Evolutionary conservation across 139 green algal genomes (phyloP), one percentile per base, ranked within the genome.

Genomic region (Yamagishiella unicocca): DNA sequence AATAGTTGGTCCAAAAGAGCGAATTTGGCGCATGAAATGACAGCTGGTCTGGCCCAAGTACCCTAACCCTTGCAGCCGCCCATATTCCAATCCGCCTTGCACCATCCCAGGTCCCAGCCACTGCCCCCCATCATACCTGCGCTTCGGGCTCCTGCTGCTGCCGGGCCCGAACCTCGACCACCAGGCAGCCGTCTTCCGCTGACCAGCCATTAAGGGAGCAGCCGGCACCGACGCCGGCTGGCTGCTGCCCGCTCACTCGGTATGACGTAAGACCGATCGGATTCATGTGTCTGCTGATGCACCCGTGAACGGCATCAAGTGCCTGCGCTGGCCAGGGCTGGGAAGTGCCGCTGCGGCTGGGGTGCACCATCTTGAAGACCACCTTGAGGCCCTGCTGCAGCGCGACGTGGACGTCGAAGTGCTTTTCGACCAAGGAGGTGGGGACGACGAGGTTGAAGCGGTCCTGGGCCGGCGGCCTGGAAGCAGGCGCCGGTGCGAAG

Each of bases 401-500:
- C 1, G 58, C 55, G 17, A 2, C 21, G 38, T 73, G 42, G 22
- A 84, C 61, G 55, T 73, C 38, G 38, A 84, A 73, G 37, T 73
- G 42, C 4, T 29, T 8, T 25, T 84, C 77, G 1, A 84, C 17
- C 3, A 84, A 31, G 17, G 77, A 58, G 27, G 77, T 71, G 29
- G 77, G 77, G 27, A 73, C 55, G 38, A 73, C 10, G 14, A 84
- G 55, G 27, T 73, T 74, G 77, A 84, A 84, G 77, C 77, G 77
- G 55, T 73, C 14, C 38, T 67, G n/a, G 31, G 70, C 70, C 9
- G 70, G 38, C 70, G 74, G 46, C 27, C 42, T 62, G 72, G 40
- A 53, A 25, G 42, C 42, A 29, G 40, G 9, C 17, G 43, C 22
- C 7, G 24, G 45, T 29, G n/a, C 25, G 27, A 62, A 27, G 27